Percentiles rank a stretch among this genome's conserved stretches.
These are phyloP conservation scores for Poa pratensis DNA, from an alignment of 176 grass and related monocot genomes.

Conservation along the genomic window DNA sequence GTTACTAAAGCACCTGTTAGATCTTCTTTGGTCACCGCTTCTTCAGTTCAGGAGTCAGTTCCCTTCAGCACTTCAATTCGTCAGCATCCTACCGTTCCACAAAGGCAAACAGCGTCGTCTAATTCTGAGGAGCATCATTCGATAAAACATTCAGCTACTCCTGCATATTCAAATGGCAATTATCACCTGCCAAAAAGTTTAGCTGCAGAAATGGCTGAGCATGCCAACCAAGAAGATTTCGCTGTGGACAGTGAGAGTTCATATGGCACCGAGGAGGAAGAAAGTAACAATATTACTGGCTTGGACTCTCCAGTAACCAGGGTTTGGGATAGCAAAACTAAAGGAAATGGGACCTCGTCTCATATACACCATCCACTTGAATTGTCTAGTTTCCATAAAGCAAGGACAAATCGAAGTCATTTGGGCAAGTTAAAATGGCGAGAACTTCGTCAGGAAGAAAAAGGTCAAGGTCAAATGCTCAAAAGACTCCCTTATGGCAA, in stretches of 20 bases:
- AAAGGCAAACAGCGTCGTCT: conserved; percentile 33
- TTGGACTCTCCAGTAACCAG: conserved; percentile 93
- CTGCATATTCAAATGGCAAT: conserved; percentile 51
- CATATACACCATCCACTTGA: conserved; percentile 97
- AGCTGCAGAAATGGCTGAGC: conserved; percentile 51
- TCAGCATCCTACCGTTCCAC: conserved; percentile 30
- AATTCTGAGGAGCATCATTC: conserved; percentile 33
- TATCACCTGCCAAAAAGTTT: conserved; percentile 37
- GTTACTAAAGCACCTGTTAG: conserved; percentile 39
- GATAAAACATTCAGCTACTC: conserved; percentile 40
- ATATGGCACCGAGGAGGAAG: conserved; percentile 67
- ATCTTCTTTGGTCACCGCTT: conserved; percentile 39
- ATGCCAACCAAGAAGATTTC: conserved; percentile 58
- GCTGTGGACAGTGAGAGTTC: conserved; percentile 74
- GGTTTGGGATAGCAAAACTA: conserved; percentile 99
- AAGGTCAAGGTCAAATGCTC: conserved; percentile 66
- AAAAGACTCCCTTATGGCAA: conserved; percentile 68
- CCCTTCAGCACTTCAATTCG: conserved; percentile 23
- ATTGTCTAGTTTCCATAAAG: conserved; percentile 58
- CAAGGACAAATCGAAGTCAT: conserved; percentile 69
- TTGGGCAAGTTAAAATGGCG: conserved; percentile 62
- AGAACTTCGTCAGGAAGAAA: conserved; percentile 71
- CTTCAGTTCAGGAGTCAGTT: conserved; percentile 45
- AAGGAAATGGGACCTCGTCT: conserved; percentile 66
- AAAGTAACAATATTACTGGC: conserved; percentile 81